Conservation (phyloP, 495 filamentous ascomycete species). For the Penicillium parvum region DNA sequence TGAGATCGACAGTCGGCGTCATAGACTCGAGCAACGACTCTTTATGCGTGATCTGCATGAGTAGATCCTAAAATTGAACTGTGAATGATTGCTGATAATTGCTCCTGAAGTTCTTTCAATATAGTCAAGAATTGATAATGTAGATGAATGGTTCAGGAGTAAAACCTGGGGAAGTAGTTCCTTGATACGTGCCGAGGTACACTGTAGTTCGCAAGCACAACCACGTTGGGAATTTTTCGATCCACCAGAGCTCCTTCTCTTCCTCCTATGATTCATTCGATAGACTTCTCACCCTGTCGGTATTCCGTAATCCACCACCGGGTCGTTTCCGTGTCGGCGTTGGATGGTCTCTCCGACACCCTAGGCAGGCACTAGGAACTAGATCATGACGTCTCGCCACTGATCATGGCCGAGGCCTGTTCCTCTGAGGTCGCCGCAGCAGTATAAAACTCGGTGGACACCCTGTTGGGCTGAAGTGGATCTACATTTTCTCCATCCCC, state of each 20-base stretch:
- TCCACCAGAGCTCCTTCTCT: conserved; percentile 1
- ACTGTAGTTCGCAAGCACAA: neutral
- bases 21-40: conserved; percentile 3
- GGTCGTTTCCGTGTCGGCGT: conserved; percentile 8
- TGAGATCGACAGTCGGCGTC: conserved; percentile 14
- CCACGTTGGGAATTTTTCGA: neutral
- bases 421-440: conserved; percentile 4
- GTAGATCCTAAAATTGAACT: too few relatives aligned
- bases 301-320: conserved; percentile 12
- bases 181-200: conserved; percentile 12
- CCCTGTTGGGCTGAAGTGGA: conserved; percentile 11
- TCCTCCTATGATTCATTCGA: neutral
- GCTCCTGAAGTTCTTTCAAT: too few relatives aligned
- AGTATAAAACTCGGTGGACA: conserved; percentile 10
- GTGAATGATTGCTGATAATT: too few relatives aligned
- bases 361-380: conserved; percentile 4
- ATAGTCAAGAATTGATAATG: too few relatives aligned
- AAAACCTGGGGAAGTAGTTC: conserved; percentile 3
- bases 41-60: too few relatives aligned
- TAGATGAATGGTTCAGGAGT: neutral
- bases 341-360: conserved; percentile 8
- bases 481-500: conserved; percentile 7
- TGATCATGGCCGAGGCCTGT: neutral
- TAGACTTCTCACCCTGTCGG: neutral
- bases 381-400: conserved; percentile 12